Base-by-base conservation (phyloP, 2,329 filamentous ascomycete genomes). In the Pseudocercospora macadamiae region DNA sequence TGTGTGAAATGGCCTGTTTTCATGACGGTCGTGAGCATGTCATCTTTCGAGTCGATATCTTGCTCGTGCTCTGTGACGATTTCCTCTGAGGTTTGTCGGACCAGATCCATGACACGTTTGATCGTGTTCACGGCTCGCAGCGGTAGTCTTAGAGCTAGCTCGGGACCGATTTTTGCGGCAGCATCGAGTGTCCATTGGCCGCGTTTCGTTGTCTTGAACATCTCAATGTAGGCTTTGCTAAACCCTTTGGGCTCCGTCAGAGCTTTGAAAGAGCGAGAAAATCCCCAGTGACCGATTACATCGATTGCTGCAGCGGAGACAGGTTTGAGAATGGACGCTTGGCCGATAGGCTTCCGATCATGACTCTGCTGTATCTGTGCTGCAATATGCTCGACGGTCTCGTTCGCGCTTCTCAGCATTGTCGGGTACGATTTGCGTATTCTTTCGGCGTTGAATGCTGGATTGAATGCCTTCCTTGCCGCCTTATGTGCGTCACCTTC, bases 101-200 rank as follows among this genome's bases (percentile, higher is more conserved):
- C 57, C 4, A 55, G 28, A 10, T 18, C 23, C 51, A 59, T 51
- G 34, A 55, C 52, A 14, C 55, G 34, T 10, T 44, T 51, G 36
- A 62, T 62, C 5, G 52, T 62, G 23, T 53, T 55, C 18, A 58
- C 55, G n/a, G 55, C 55, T 30, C 59, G 55, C n/a, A 62, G 34
- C 1, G 55, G 59, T 12, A 62, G 37, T 28, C 34, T 36, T 23
- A 62, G 30, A 14, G 54, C 54, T 4, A 62, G 23, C 45, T 59
- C 51, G 5, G 59, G 59, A 4, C 55, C 59, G 18, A 59, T 59
- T 25, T 55, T 55, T 3, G 56, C 55, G 5, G 55, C 59, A 14
- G 34, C 42, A 30, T 57, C 34, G 1, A 62, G 39, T 18, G 53
- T 57, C 44, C 9, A 8, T 34, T 62, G 59, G 12, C 59, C 59